Conservation (phyloP, 441 rosid genomes). For the Adansonia rubrostipa region DNA sequence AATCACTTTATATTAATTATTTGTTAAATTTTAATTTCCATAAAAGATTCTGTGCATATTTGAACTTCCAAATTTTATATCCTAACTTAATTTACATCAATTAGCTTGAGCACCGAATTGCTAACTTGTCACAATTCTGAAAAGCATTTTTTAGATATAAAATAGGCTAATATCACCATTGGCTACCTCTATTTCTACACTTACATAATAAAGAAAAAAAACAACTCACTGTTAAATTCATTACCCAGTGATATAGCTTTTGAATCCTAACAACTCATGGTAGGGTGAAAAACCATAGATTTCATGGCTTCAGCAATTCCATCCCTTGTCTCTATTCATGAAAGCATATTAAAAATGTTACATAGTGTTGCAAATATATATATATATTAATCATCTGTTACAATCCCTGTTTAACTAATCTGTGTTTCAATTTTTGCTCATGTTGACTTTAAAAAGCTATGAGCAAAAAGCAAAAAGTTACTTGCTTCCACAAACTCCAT, state of each 20-base stretch:
- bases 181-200: too few species aligned
- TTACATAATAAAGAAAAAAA: neutral
- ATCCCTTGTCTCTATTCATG: neutral
- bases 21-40: too few species aligned
- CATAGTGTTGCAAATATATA: neutral
- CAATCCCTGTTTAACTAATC: neutral
- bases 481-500: neutral
- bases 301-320: neutral
- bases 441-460: slow-evolving; percentile 22
- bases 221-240: neutral
- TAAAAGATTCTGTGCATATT: too few species aligned
- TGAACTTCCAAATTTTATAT: too few species aligned
- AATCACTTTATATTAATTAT: too few species aligned
- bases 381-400: neutral
- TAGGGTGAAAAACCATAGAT: neutral
- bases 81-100: too few species aligned
- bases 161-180: too few species aligned
- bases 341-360: neutral
- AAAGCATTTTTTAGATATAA: neutral
- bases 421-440: slow-evolving; percentile 15
- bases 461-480: slow-evolving; percentile 14
- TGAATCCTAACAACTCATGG: neutral
- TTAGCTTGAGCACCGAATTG: too few species aligned
- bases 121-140: neutral
- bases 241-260: neutral